Conservation (phyloP, 1,284 basidiomycete species). For the Erythrobasidium hasegawianum region DNA sequence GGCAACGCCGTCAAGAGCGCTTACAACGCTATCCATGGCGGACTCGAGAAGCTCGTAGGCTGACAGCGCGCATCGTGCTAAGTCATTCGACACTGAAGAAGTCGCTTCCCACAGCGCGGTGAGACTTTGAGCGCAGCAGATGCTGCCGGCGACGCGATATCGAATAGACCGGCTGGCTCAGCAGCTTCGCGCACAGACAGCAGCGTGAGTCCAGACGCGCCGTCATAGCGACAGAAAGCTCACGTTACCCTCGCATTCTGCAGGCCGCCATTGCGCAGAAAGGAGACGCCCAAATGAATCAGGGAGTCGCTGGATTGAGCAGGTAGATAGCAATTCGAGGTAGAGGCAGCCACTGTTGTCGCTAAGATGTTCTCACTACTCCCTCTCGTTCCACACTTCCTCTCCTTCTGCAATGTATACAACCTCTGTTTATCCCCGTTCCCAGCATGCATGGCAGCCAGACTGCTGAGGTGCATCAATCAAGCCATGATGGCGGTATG, state of each 20-base stretch:
- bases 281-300: neutral
- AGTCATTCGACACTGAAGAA: no score
- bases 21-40: constrained; percentile 17
- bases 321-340: no score
- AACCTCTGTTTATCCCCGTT: neutral
- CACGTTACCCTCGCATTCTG: no score
- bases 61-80: no score
- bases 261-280: neutral
- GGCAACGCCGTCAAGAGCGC: constrained; percentile 22
- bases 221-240: no score
- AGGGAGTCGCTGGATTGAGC: neutral
- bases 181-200: constrained; percentile 6
- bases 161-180: constrained; percentile 7
- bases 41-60: constrained; percentile 18
- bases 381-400: neutral
- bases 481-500: no score
- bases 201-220: neutral
- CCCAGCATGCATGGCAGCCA: neutral
- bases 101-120: neutral
- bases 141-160: constrained; percentile 13
- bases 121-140: constrained; percentile 23
- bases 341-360: no score
- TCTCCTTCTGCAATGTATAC: neutral
- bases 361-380: neutral
- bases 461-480: no score